A percentile compares a stretch with the other conserved stretches of the same genome.
These are phyloP conservation scores for Globisporangium solare DNA, from an alignment of 352 stramenopile species.

Conservation along the genomic window DNA sequence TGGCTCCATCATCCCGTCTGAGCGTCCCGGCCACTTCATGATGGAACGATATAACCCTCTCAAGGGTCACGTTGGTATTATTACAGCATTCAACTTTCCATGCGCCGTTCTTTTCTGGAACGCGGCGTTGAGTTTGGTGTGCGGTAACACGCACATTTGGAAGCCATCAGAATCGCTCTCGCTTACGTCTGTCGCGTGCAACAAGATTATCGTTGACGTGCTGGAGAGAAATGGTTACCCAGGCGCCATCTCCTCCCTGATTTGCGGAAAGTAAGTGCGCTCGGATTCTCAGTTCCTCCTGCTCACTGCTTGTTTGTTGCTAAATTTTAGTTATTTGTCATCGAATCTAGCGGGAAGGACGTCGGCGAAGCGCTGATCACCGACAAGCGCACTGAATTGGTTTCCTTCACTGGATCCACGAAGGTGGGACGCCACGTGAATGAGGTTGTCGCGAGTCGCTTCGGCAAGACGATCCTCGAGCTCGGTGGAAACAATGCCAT, in stretches of 20 bases:
- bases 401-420: slow-evolving; percentile 91
- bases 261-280: slow-evolving; percentile 51
- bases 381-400: slow-evolving; percentile 84
- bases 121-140: slow-evolving; percentile 84
- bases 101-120: slow-evolving; percentile 91
- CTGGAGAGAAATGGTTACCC: slow-evolving; percentile 82
- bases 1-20: slow-evolving; percentile 87
- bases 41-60: slow-evolving; percentile 93
- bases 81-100: slow-evolving; percentile 94
- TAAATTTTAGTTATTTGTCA: background rate
- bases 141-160: slow-evolving; percentile 91
- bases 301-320: background rate
- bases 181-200: slow-evolving; percentile 86
- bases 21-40: slow-evolving; percentile 90
- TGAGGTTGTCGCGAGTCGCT: slow-evolving; percentile 81
- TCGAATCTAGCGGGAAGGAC: slow-evolving; percentile 41
- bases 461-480: slow-evolving; percentile 91
- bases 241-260: slow-evolving; percentile 80
- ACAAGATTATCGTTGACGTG: slow-evolving; percentile 89
- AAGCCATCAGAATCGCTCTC: slow-evolving; percentile 89
- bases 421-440: slow-evolving; percentile 86
- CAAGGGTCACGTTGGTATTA: slow-evolving; percentile 90
- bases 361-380: slow-evolving; percentile 84
- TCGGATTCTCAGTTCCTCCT: too few relatives aligned
- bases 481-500: slow-evolving; percentile 93